phyloP scores from a whole-genome alignment of 1,284 basidiomycete species.

The Sporisorium scitamineum region DNA sequence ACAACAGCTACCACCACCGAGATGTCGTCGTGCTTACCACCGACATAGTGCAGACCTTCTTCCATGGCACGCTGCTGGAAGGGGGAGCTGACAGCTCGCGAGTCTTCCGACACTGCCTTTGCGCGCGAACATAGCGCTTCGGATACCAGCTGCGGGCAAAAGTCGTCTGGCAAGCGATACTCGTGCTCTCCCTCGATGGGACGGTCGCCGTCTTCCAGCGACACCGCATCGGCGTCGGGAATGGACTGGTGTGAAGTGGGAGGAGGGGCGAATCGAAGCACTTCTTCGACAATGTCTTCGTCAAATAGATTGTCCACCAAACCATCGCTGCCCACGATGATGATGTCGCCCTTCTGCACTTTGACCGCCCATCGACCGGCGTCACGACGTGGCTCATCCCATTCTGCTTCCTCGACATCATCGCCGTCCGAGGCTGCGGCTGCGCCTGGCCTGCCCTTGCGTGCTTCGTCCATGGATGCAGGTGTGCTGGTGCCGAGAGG shows the following conservation, averaged over 20 bases:
- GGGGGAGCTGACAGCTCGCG: slow-evolving; percentile 72
- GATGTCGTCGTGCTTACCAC: slow-evolving; percentile 71
- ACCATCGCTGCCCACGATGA: slow-evolving; percentile 89
- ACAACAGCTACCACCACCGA: slow-evolving; percentile 71
- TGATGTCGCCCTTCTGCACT: slow-evolving; percentile 85
- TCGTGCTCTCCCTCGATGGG: slow-evolving; percentile 23
- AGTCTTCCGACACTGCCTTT: slow-evolving; percentile 72
- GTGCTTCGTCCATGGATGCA: slow-evolving; percentile 44
- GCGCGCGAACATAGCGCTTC: slow-evolving; percentile 73
- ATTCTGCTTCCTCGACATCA: slow-evolving; percentile 55
- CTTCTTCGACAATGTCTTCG: slow-evolving; percentile 90
- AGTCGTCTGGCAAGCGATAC: slow-evolving; percentile 55
- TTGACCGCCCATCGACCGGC: slow-evolving; percentile 81
- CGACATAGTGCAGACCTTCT: slow-evolving; percentile 71
- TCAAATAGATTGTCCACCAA: slow-evolving; percentile 95
- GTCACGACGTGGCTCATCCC: slow-evolving; percentile 71
- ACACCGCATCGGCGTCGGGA: slow-evolving; percentile 26
- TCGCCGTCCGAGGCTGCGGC: slow-evolving; percentile 24
- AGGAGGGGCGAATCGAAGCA: slow-evolving; percentile 75
- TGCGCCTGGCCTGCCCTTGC: slow-evolving; percentile 17
- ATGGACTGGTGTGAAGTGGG: slow-evolving; percentile 19
- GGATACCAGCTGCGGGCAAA: slow-evolving; percentile 73
- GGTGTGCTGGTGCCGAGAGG: slow-evolving; percentile 42
- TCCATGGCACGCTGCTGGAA: slow-evolving; percentile 74
- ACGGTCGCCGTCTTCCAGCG: slow-evolving; percentile 18